Percentiles rank a stretch among this genome's conserved stretches.
phyloP scores from a whole-genome alignment of 371 early-diverging fungal genomes.

The Haplosporangium sp. region DNA sequence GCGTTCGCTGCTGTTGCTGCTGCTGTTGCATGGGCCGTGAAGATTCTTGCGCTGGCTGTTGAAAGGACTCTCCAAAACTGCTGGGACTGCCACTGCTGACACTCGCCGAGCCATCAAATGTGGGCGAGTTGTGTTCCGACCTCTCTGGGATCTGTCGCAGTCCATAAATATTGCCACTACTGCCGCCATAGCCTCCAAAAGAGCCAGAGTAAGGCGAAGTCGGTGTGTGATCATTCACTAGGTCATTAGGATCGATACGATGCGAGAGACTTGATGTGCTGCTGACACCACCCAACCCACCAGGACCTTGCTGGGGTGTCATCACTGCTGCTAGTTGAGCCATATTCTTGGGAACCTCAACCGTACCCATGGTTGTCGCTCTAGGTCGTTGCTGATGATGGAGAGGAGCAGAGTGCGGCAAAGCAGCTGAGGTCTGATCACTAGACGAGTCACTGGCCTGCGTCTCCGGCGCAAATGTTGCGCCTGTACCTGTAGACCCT shows the following conservation, averaged over 20 bases:
- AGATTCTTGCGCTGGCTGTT: not conserved
- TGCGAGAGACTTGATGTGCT: constrained; percentile 22
- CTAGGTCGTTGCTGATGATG: constrained; percentile 37
- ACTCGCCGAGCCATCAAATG: constrained; percentile 9
- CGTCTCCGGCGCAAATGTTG: constrained; percentile 7
- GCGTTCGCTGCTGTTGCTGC: constrained; percentile 5
- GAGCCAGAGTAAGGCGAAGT: constrained; percentile 7
- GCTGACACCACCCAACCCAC: constrained; percentile 5
- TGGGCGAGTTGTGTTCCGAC: constrained; percentile 47
- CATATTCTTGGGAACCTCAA: constrained; percentile 52
- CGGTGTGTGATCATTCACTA: constrained; percentile 1
- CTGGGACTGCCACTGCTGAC: constrained; percentile 12
- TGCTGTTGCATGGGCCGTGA: constrained; percentile 5
- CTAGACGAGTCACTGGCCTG: constrained; percentile 1
- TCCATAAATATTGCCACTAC: constrained; percentile 13
- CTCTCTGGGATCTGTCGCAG: constrained; percentile 47
- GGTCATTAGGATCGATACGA: constrained; percentile 13
- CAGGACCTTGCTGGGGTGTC: constrained; percentile 30
- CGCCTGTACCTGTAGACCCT: not conserved
- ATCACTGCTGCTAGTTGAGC: constrained; percentile 49
- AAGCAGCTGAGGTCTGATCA: not conserved
- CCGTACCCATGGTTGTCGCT: constrained; percentile 53
- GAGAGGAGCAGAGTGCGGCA: constrained; percentile 9
- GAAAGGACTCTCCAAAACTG: not conserved
- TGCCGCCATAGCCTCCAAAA: not conserved